Conservation (phyloP, 805 yeast species). For the Yamadazyma sp. region DNA sequence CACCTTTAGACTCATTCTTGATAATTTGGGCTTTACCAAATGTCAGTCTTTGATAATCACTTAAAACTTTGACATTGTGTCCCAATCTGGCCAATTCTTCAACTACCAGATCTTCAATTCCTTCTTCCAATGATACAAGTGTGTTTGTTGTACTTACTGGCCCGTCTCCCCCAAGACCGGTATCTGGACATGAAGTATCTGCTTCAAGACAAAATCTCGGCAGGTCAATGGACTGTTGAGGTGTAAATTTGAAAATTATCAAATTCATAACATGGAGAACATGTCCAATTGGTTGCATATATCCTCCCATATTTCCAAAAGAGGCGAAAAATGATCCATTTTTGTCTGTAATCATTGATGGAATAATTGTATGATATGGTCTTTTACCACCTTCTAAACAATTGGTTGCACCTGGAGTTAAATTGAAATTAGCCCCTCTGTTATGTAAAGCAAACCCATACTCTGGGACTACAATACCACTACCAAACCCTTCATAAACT, state of each 20-base stretch:
- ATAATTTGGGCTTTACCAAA: constrained; percentile 79
- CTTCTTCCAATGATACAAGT: constrained; percentile 62
- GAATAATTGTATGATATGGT: constrained; percentile 81
- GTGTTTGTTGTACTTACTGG: constrained; percentile 62
- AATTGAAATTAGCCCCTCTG: constrained; percentile 73
- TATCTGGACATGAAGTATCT: constrained; percentile 33
- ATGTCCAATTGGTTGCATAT: constrained; percentile 84
- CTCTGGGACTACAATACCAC: constrained; percentile 62
- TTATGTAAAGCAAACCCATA: constrained; percentile 71
- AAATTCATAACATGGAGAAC: constrained; percentile 72
- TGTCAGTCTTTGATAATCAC: constrained; percentile 40
- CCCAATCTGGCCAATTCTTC: constrained; percentile 50
- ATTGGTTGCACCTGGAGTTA: constrained; percentile 55
- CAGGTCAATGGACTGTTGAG: constrained; percentile 73
- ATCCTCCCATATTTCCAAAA: constrained; percentile 86
- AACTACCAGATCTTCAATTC: constrained; percentile 47
- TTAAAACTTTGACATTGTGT: constrained; percentile 47
- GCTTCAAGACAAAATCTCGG: constrained; percentile 70
- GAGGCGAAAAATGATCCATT: constrained; percentile 55
- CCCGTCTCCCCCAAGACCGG: constrained; percentile 61
- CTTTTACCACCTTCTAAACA: constrained; percentile 66
- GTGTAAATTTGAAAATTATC: constrained; percentile 57
- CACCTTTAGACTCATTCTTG: constrained; percentile 40
- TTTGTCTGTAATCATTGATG: constrained; percentile 65
- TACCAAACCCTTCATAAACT: constrained; percentile 65